Evolutionary conservation across 1,139 yeast genomes (phyloP).

Genomic region (Pneumocystis canis): DNA sequence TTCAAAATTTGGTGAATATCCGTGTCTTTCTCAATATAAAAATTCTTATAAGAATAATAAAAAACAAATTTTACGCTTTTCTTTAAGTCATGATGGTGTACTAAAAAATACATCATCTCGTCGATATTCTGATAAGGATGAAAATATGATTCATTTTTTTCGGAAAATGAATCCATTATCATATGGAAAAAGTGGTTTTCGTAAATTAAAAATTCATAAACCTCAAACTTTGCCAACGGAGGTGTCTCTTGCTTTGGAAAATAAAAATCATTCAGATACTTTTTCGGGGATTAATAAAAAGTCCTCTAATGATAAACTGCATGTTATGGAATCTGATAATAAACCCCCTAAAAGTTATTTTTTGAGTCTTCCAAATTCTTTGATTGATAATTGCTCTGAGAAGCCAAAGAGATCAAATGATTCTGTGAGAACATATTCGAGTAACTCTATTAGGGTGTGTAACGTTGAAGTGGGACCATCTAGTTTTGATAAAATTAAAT

Average conservation of each 20-base stretch:
- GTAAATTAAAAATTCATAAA: neutral
- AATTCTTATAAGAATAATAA: neutral
- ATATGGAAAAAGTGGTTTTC: neutral
- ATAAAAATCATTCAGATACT: neutral
- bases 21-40: neutral
- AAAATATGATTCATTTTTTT: neutral
- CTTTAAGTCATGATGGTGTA: neutral
- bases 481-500: conserved; percentile 73
- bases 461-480: conserved; percentile 73
- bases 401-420: neutral
- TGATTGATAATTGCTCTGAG: neutral
- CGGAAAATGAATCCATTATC: neutral
- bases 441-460: conserved; percentile 54
- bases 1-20: neutral
- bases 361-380: neutral
- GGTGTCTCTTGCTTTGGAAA: neutral
- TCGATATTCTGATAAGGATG: neutral
- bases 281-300: neutral
- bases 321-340: neutral
- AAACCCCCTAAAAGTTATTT: neutral
- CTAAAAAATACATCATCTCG: neutral
- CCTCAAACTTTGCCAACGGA: neutral
- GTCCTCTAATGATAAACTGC: neutral
- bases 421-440: conserved; percentile 43
- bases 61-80: neutral